Base-by-base conservation (phyloP, 257 asterid species). In the Salvia rosmarinus region DNA sequence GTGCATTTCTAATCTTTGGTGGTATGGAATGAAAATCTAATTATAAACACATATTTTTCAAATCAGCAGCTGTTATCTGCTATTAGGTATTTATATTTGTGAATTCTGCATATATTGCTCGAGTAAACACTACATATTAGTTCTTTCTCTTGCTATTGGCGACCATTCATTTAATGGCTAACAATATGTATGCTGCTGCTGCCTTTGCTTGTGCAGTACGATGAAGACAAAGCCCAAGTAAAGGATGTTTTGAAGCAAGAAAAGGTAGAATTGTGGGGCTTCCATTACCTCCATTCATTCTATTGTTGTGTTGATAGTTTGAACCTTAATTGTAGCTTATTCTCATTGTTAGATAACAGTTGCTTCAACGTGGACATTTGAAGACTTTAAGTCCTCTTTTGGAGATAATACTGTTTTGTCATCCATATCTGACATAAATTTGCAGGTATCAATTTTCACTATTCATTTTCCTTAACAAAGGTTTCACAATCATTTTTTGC, bases 221-320 rank as follows among this genome's bases (percentile, higher is more conserved):
- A 91, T 71, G 96, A 89, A 66, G 96, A 89, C 79, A 94, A 86
- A 73, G 64, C 87, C 32, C 85, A 62, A 28, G 68, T 94, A 73
- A 94, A 94, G 88, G 96, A 94, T 73, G 83, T 64, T 28, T 42
- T 94, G 80, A 94, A 94, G 86, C 84, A 77, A 70, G 96, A 87
- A 75, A 85, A 89, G 93, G 99, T 85, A 72, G 49, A 73, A 28
- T 50, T 63, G 14, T 62, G 39, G 62, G 61, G 57, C 62, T 59
- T 67, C 9, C 46, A 20, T 52, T 59, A 74, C 42, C 69, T 72
- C 35, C 71, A 44, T 58, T 43, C 65, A 55, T 32, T 40, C 63
- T 74, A 64, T 14, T 67, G 19, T 30, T 10, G 42, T 71, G 25
- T 25, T 51, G 55, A 40, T 30, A 25, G 19, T 28, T 68, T 72